Evolutionary conservation across 805 yeast species (phyloP).

Genomic region (Candida krabiensis): DNA sequence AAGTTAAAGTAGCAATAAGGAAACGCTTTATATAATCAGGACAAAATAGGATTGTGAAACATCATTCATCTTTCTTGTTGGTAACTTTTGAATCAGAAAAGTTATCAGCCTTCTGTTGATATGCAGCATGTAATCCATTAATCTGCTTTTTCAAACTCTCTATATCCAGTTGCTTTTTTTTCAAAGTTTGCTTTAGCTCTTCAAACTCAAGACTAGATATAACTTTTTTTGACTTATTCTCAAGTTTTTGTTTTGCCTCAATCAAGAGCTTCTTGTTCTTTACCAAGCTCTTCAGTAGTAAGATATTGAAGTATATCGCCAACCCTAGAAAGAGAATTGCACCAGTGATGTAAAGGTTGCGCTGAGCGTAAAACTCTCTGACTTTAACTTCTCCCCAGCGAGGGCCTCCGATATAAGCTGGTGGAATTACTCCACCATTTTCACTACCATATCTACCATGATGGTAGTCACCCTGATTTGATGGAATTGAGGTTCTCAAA

Average conservation of each 20-base stretch:
- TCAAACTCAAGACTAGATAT: constrained; percentile 27
- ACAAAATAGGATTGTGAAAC: no score
- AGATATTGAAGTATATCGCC: constrained; percentile 44
- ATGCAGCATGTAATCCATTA: constrained; percentile 40
- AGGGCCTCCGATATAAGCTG: constrained; percentile 11
- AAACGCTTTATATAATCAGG: no score
- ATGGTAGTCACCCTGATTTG: constrained; percentile 9
- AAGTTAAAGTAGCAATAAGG: no score
- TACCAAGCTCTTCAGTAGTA: constrained; percentile 46
- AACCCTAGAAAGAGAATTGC: constrained; percentile 49
- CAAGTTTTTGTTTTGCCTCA: constrained; percentile 6
- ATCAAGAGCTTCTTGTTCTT: constrained; percentile 30
- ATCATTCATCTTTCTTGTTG: neutral
- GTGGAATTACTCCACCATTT: constrained; percentile 4
- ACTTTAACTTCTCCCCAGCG: constrained; percentile 35
- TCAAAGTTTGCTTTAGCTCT: constrained; percentile 17
- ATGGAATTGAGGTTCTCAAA: constrained; percentile 24
- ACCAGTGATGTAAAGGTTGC: constrained; percentile 56
- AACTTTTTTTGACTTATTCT: constrained; percentile 47
- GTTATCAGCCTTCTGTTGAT: constrained; percentile 37
- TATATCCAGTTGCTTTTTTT: constrained; percentile 20
- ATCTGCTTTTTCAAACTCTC: constrained; percentile 44
- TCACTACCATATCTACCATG: constrained; percentile 5
- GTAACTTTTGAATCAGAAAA: neutral
- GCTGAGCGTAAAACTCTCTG: constrained; percentile 54